A percentile compares a stretch with the other conserved stretches of the same genome.
phyloP scores from a whole-genome alignment of 148 eudicot species.

The Rhododendron mucronatum region DNA sequence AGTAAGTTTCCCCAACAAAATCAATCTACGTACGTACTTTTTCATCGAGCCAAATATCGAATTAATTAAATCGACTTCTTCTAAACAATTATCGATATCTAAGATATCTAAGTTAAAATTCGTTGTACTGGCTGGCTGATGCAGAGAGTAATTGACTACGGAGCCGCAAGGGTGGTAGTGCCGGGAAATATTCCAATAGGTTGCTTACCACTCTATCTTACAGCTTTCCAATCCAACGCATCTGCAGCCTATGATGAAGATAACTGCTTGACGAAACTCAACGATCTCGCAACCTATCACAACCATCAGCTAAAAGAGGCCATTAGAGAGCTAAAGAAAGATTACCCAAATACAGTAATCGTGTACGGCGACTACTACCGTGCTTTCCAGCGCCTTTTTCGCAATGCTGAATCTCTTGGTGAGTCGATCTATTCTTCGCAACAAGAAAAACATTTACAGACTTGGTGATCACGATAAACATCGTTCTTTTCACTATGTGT shows the following conservation, averaged over 20 bases:
- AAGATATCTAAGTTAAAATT: neutral
- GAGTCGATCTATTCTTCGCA: neutral
- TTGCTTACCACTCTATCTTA: conserved; percentile 23
- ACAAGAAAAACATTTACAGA: neutral
- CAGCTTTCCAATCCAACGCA: conserved; percentile 6
- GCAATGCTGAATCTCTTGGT: conserved; percentile 1
- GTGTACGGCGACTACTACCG: conserved; percentile 13
- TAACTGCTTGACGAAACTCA: neutral
- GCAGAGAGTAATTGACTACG: conserved; percentile 21
- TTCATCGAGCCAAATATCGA: neutral
- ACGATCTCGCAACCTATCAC: neutral
- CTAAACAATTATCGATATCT: too few relatives aligned
- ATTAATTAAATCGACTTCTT: too few relatives aligned
- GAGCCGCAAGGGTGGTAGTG: conserved; percentile 22
- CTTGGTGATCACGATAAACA: neutral
- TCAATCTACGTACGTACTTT: neutral
- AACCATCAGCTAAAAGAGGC: conserved; percentile 7
- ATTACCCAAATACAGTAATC: neutral
- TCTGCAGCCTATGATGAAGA: conserved; percentile 4
- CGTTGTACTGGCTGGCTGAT: neutral
- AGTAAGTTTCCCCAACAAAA: neutral
- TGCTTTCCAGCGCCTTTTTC: neutral
- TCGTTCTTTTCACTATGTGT: neutral
- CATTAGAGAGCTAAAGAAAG: neutral
- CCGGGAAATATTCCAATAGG: conserved; percentile 28